Base-by-base conservation (phyloP, 331 rosid genomes). In the Malus hybrid region DNA sequence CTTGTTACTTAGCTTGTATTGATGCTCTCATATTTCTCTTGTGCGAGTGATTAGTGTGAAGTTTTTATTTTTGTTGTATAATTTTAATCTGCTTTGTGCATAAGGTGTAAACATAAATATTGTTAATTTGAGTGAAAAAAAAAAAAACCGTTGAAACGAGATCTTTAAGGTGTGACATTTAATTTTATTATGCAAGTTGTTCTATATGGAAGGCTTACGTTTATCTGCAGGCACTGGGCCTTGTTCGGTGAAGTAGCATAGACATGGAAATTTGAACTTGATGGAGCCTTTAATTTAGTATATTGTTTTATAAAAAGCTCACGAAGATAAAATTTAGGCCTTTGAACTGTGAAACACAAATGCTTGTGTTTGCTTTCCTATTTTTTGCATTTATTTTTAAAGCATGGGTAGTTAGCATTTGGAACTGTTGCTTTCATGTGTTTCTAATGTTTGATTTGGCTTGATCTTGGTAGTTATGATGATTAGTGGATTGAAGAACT, bases 1-100 rank as follows among this genome's bases (percentile, higher is more conserved):
- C 66, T 24, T 77, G 44, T 39, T 72, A 33, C 71, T 73, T 11
- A 50, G 20, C 18, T 56, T 65, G 52, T 74, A 32, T 76, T 52
- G 57, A 33, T 29, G 50, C 26, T 42, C 66, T 71, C 69, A 29
- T 48, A 20, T 10, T 74, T 28, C 32, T 67, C 34, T 18, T 61
- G 13, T 5, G 39, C 36, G 1, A 65, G 50, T 68, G 60, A 68
- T 15, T 19, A 16, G 14, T 13, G 34, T 39, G 67, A 5, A 29
- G 42, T 19, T 70, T 19, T 70, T 50, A 8, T 10, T 70, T 70
- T 52, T 18, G 6, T 30, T 42, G 16, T 32, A 70, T 13, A 69
- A 28, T 69, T 48, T 56, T 33, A 7, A 60, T 72, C 39, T 72
- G 39, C 61, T 44, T 7, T 7, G 58, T 24, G 61, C 62, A 28